Evolutionary conservation across 2,329 filamentous ascomycete genomes (phyloP).

Genomic region (Thielaviopsis punctulata): DNA sequence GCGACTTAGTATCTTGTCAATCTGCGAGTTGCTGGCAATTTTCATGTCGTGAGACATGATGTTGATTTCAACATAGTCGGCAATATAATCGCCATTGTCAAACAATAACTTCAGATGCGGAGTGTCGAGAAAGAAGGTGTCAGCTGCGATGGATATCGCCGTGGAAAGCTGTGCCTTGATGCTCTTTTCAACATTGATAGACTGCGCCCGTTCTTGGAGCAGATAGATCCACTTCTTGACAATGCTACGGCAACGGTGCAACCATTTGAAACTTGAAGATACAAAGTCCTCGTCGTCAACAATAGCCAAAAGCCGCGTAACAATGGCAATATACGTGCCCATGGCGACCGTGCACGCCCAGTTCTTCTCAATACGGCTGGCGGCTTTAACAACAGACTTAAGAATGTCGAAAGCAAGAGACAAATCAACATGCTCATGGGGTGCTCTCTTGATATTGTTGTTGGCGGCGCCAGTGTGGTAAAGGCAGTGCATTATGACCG

Average conservation of each 20-base stretch:
- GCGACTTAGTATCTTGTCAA: background rate
- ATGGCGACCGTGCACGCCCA: conserved; percentile 31
- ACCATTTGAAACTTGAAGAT: conserved; percentile 16
- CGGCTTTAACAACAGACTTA: conserved; percentile 16
- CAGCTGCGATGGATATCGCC: conserved; percentile 16
- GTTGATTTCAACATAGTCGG: background rate
- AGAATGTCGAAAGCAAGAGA: conserved; percentile 20
- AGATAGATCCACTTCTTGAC: conserved; percentile 23
- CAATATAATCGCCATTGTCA: background rate
- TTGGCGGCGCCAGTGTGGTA: conserved; percentile 27
- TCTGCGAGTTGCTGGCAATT: background rate
- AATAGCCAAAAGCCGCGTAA: conserved; percentile 27
- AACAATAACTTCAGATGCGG: background rate
- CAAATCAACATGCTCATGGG: conserved; percentile 16
- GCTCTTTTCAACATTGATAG: conserved; percentile 15
- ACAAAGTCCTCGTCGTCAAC: conserved; percentile 15
- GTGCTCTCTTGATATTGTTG: background rate
- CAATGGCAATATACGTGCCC: conserved; percentile 23
- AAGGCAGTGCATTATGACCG: conserved; percentile 31
- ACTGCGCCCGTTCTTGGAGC: conserved; percentile 18
- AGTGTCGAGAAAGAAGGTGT: background rate
- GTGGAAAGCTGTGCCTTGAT: conserved; percentile 21
- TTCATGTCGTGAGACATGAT: background rate
- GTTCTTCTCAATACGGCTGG: conserved; percentile 26
- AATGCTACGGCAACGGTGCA: conserved; percentile 19